Base-by-base conservation (phyloP, 2,329 filamentous ascomycete species). In the Incumbomyces lentus region DNA sequence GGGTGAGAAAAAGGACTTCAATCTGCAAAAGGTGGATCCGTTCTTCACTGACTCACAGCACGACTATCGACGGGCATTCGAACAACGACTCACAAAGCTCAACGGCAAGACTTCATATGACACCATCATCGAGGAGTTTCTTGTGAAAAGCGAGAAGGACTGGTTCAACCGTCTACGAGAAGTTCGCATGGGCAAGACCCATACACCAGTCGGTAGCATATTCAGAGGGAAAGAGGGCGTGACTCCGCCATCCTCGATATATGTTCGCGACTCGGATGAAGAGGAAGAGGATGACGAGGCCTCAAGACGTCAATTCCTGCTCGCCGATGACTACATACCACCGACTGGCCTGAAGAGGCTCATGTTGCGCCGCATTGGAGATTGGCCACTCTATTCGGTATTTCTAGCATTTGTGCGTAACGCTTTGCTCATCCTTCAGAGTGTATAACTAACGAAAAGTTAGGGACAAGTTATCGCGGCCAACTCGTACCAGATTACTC, bases 1-100 rank as follows among this genome's bases (percentile, higher is more conserved):
- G 18, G 75, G 78, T 16, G 76, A 77, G 48, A 78, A 78, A 57
- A 74, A 73, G 44, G 73, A 80, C 55, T 79, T 75, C 57, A 73
- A 76, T 50, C 69, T 81, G 13, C 57, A 78, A 55, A 72, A 76
- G 46, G 70, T 78, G 2, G 73, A 74, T 52, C 74, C 74, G 7
- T 74, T 72, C 63, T 78, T 78, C 61, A 76, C 70, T 26, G 75
- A 78, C 55, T 66, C 70, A 8, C 72, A 67, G 26, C 73, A 73
- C 34, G 62, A 72, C 41, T 78, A 75, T 58, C 73, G 71, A 52
- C 64, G 66, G 48, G 68, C 63, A 2, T 77, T 76, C 49, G 67
- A 71, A 44, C 63, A 68, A 56, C 69, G 68, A 58, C 65, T 77
- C 2, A 66, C 69, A 8, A 54, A 57, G 6, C 62, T 78, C 22